Percentiles rank a stretch among this genome's conserved stretches.
phyloP scores from a whole-genome alignment of 2,329 filamentous ascomycete genomes.

The Xylariaceae sp. region DNA sequence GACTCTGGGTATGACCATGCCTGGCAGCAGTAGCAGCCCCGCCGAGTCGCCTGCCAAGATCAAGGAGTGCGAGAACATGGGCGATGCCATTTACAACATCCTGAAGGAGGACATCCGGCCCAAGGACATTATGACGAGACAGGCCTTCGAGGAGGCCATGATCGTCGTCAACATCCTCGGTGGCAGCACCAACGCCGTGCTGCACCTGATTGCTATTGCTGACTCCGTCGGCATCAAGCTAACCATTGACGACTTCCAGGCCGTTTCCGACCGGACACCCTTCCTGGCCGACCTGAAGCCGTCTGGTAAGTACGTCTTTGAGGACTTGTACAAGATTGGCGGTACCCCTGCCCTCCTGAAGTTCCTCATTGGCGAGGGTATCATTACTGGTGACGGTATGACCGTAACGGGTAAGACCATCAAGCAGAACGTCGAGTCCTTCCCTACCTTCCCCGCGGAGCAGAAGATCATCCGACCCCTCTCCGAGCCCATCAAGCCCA shows the following conservation, averaged over 20 bases:
- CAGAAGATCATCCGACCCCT: constrained; percentile 79
- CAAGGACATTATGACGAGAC: constrained; percentile 70
- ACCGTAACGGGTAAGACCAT: constrained; percentile 89
- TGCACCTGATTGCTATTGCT: constrained; percentile 79
- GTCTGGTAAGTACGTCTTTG: constrained; percentile 83
- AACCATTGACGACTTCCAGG: constrained; percentile 81
- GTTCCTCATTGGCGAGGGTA: constrained; percentile 73
- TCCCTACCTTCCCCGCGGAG: constrained; percentile 66
- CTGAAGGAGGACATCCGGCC: constrained; percentile 73
- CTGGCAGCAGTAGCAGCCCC: constrained; percentile 73
- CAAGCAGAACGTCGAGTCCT: constrained; percentile 75
- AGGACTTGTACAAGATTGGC: constrained; percentile 76
- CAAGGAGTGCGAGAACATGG: constrained; percentile 66
- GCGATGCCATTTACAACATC: constrained; percentile 67
- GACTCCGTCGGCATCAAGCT: constrained; percentile 76
- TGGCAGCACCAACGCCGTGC: constrained; percentile 79
- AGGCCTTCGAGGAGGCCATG: constrained; percentile 84
- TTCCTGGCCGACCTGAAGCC: constrained; percentile 81
- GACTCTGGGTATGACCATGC: constrained; percentile 71
- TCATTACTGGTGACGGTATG: constrained; percentile 73
- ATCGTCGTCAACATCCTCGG: constrained; percentile 75
- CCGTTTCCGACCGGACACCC: constrained; percentile 70
- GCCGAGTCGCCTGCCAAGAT: constrained; percentile 68
- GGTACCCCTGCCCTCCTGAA: constrained; percentile 85
- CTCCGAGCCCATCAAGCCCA: constrained; percentile 77